Conservation (phyloP, 768 basidiomycete species). For the Lactarius psammicola region DNA sequence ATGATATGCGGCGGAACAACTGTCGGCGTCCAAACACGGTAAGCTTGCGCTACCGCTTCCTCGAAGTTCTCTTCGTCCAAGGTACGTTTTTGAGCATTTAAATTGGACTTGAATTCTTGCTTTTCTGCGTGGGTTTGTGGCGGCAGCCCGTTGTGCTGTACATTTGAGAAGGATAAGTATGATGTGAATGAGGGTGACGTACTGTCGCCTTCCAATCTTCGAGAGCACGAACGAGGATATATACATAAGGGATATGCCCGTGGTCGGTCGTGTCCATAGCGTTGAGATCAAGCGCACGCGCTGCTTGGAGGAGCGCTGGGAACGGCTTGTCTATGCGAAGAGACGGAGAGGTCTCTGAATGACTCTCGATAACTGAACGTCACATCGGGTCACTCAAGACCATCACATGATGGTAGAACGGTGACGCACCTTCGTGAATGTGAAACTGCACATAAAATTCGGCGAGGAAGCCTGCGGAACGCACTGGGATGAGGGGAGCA, state of each 20-base stretch:
- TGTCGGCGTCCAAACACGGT: slow-evolving; percentile 68
- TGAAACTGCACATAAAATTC: slow-evolving; percentile 87
- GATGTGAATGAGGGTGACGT: slow-evolving; percentile 32
- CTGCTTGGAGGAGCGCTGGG: slow-evolving; percentile 72
- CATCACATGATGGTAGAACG: background rate
- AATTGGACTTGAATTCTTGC: slow-evolving; percentile 67
- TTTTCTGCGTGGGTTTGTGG: slow-evolving; percentile 62
- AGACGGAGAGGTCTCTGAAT: slow-evolving; percentile 70
- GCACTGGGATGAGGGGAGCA: slow-evolving; percentile 72
- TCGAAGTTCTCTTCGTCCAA: slow-evolving; percentile 97
- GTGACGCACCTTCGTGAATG: slow-evolving; percentile 72
- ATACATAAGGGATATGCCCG: slow-evolving; percentile 84
- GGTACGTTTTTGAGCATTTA: slow-evolving; percentile 67
- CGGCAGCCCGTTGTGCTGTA: slow-evolving; percentile 63
- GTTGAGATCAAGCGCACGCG: slow-evolving; percentile 66
- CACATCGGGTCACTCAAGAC: slow-evolving; percentile 1
- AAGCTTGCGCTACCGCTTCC: slow-evolving; percentile 87
- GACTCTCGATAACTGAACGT: slow-evolving; percentile 77
- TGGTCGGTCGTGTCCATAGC: slow-evolving; percentile 88
- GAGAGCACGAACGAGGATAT: slow-evolving; percentile 80
- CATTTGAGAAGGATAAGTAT: background rate
- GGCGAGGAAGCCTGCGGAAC: slow-evolving; percentile 87
- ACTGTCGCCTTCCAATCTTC: slow-evolving; percentile 82
- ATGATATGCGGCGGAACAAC: slow-evolving; percentile 37
- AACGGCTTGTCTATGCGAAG: slow-evolving; percentile 90